A percentile compares a stretch with the other conserved stretches of the same genome.
Evolutionary conservation across 228 moss, liverwort and hornwort genomes (phyloP).

Genomic region (Sphagnum fallax): DNA sequence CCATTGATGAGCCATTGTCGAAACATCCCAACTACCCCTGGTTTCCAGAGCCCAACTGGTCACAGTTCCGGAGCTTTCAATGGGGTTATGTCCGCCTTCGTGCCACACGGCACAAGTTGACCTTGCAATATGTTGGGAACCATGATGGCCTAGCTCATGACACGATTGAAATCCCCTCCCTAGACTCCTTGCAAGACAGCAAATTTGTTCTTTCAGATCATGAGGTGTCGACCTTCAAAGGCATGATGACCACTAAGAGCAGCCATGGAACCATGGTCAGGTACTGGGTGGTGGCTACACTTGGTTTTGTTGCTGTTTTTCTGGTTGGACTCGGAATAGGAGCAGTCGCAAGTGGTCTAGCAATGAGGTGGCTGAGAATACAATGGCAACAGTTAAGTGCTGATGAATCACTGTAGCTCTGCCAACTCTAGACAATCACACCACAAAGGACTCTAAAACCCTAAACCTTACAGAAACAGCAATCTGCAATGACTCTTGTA

Average conservation of each 20-base stretch:
- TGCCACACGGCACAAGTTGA: slow-evolving; percentile 39
- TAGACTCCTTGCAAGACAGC: slow-evolving; percentile 5
- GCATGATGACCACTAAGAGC: not conserved
- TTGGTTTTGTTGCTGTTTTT: slow-evolving; percentile 5
- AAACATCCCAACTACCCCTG: slow-evolving; percentile 11
- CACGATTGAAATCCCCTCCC: slow-evolving; percentile 22
- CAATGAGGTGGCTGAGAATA: no score
- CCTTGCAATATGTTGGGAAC: slow-evolving; percentile 43
- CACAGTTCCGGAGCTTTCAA: slow-evolving; percentile 29
- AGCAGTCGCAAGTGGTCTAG: not conserved
- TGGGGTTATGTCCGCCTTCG: slow-evolving; percentile 49
- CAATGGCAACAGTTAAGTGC: no score
- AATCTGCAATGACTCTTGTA: no score
- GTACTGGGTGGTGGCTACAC: not conserved
- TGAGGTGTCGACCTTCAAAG: not conserved
- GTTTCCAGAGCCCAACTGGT: slow-evolving; percentile 50
- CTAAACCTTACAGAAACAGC: no score
- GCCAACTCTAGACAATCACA: no score
- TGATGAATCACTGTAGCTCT: no score
- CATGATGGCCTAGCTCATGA: slow-evolving; percentile 63
- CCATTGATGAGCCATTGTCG: slow-evolving; percentile 18
- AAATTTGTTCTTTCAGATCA: slow-evolving; percentile 1
- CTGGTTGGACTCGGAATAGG: slow-evolving; percentile 4
- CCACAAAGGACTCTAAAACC: no score
- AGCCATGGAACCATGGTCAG: not conserved